Evolutionary conservation across 805 yeast genomes (phyloP).

Genomic region (Kodamaea laetipori): DNA sequence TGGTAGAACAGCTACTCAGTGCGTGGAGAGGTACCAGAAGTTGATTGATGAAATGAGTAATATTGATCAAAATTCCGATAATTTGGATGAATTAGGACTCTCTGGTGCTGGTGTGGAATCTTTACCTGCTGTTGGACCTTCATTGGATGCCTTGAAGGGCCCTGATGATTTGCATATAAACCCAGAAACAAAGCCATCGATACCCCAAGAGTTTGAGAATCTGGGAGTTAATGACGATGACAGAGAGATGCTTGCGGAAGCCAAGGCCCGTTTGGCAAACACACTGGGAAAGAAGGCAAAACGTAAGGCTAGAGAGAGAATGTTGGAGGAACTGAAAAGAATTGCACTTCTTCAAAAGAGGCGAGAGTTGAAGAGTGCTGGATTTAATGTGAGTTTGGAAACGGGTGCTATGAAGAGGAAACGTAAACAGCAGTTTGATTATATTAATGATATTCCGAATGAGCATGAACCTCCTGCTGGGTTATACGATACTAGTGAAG

Average conservation of each 20-base stretch:
- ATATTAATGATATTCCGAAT: conserved; percentile 79
- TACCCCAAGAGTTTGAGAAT: conserved; percentile 42
- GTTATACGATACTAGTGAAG: conserved; percentile 66
- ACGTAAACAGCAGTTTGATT: conserved; percentile 67
- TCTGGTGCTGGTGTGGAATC: conserved; percentile 58
- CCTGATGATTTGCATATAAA: conserved; percentile 47
- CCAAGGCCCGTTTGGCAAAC: conserved; percentile 85
- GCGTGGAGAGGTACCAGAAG: conserved; percentile 81
- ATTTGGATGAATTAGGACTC: conserved; percentile 36
- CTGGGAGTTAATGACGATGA: conserved; percentile 90
- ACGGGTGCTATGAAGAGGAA: conserved; percentile 48
- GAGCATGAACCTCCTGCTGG: conserved; percentile 72
- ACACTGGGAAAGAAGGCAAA: conserved; percentile 95
- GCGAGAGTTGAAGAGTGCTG: conserved; percentile 80
- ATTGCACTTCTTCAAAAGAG: conserved; percentile 77
- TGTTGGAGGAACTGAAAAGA: conserved; percentile 75
- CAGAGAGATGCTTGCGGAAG: conserved; percentile 91
- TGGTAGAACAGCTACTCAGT: conserved; percentile 84
- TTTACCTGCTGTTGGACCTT: conserved; percentile 44
- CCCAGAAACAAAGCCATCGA: conserved; percentile 78
- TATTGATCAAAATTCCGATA: conserved; percentile 26
- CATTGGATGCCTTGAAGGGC: conserved; percentile 6
- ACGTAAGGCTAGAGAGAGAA: conserved; percentile 80
- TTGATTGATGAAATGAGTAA: conserved; percentile 54
- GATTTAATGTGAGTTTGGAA: conserved; percentile 55